Base-by-base conservation (phyloP, 768 basidiomycete genomes). In the Lentinula aciculospora region DNA sequence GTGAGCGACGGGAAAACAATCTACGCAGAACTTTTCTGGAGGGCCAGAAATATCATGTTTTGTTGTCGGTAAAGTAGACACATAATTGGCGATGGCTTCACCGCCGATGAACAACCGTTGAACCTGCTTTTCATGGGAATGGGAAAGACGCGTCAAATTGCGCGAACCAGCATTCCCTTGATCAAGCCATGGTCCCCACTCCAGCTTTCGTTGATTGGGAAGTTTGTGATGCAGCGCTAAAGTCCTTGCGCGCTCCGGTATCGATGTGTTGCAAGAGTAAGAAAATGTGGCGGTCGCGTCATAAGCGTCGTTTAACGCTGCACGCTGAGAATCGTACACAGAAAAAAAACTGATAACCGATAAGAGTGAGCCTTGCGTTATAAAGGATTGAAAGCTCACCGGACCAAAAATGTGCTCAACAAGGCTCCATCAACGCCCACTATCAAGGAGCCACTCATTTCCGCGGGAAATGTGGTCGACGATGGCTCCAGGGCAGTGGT, bases 271-370 rank as follows among this genome's bases (percentile, higher is more conserved):
- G 64, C 84, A 83, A 19, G 88, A 89, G 68, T 87, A 89, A 1
- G 94, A 97, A 68, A 98, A 94, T 7, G 94, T 95, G n/a, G 95
- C 90, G 10, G 81, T 73, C 0, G 89, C 84, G 59, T 90, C 83
- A 68, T 98, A 99, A 19, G 81, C 92, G 46, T 86, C 77, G 15
- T 81, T 65, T 5, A 98, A 79, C 0, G 76, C 72, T 0, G 78
- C 71, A 17, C 96, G 85, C 61, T 90, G 83, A 19, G 74, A 79
- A 69, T 99, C 97, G 69, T 91, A 95, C 1, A 84, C 69, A 8
- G 86, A 82, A 73, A 98, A 94, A 72, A 88, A 97, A 49, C 92
- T 95, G n/a, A 60, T 10, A 37, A 7, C 39, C 47, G 56, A 58
- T 57, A 57, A 45, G 55, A 62, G 49, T 63, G 37, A 63, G 58